phyloP scores from a whole-genome alignment of 805 yeast species.

The Cyberlindnera bimundalis region DNA sequence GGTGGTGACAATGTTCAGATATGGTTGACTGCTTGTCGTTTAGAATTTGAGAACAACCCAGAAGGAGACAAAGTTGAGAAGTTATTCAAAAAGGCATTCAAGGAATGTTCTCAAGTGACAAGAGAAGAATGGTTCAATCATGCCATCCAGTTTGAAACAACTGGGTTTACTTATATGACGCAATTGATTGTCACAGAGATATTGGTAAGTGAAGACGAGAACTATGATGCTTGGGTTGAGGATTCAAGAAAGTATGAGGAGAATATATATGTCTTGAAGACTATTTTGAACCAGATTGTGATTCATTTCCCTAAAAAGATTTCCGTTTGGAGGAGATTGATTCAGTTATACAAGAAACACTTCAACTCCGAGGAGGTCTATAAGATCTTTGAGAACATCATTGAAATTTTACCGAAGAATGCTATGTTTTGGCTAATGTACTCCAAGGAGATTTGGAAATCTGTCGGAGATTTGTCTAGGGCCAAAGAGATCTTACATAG shows the following conservation, averaged over 20 bases:
- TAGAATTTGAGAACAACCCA: slow-evolving; percentile 54
- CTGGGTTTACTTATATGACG: slow-evolving; percentile 44
- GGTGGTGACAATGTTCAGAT: slow-evolving; percentile 43
- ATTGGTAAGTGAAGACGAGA: slow-evolving; percentile 32
- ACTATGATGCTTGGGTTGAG: slow-evolving; percentile 25
- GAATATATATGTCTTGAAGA: slow-evolving; percentile 29
- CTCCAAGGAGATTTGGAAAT: slow-evolving; percentile 65
- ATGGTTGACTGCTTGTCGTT: slow-evolving; percentile 67
- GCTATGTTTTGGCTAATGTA: slow-evolving; percentile 61
- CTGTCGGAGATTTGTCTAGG: slow-evolving; percentile 40
- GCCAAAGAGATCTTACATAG: slow-evolving; percentile 52
- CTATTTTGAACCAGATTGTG: slow-evolving; percentile 45
- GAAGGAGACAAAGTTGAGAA: slow-evolving; percentile 44
- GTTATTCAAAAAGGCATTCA: slow-evolving; percentile 47
- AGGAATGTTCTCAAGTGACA: slow-evolving; percentile 35
- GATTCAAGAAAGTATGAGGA: slow-evolving; percentile 23
- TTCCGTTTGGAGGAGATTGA: slow-evolving; percentile 47
- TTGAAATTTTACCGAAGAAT: slow-evolving; percentile 43
- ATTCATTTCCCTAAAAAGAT: slow-evolving; percentile 44
- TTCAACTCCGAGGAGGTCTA: slow-evolving; percentile 33
- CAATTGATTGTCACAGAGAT: slow-evolving; percentile 48
- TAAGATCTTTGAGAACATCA: slow-evolving; percentile 50
- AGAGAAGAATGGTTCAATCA: slow-evolving; percentile 51
- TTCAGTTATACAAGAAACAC: slow-evolving; percentile 33
- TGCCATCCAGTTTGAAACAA: slow-evolving; percentile 51